Base-by-base conservation (phyloP, 495 filamentous ascomycete species). In the Talaromyces borbonicus region DNA sequence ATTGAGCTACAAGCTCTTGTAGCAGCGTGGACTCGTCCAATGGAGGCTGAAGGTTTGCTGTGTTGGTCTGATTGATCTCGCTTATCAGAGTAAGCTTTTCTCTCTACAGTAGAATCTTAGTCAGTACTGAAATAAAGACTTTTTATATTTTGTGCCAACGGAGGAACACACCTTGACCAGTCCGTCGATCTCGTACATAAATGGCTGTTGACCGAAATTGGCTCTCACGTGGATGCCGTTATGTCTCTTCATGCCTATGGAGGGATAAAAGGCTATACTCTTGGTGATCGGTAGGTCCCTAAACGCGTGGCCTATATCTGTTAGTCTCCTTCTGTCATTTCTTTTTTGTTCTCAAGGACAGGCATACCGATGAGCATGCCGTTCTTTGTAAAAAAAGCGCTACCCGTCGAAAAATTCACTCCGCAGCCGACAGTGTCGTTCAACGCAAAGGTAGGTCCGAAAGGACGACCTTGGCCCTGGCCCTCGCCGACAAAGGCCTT, bases 381-480 rank as follows among this genome's bases (percentile, higher is more conserved):
- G 59, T 99, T 97, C 65, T 90, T 95, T 0, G 92, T 99, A 59
- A 95, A 99, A 57, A 96, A 93, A 8, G 83, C 87, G 51, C 77
- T 78, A n/a, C 82, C 79, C 8, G 80, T 87, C 50, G 83, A 77
- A 58, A 97, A 97, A 59, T 99, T 95, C 33, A 99, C 75, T 15
- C 93, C 87, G 58, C 93, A 97, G 2, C 92, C 92, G 30, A 97
- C 80, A 4, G 82, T 80, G 68, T 99, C 92, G n/a, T 76, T 65
- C 25, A 72, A 70, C 3, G 72, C 73, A 58, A 87, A 96, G 3
- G 73, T 77, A 18, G 78, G 79, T 0, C 85, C 87, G 58, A 88
- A 95, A 5, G 72, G 57, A 55, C 87, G 87, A 6, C 90, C 87
- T 29, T 78, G 77, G 15, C 77, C 80, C 39, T 81, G 74, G 31